Percentiles rank a stretch among this genome's conserved stretches.
These are phyloP conservation scores for Grifola frondosa DNA, from an alignment of 1,284 basidiomycete genomes.

Conservation along the genomic window DNA sequence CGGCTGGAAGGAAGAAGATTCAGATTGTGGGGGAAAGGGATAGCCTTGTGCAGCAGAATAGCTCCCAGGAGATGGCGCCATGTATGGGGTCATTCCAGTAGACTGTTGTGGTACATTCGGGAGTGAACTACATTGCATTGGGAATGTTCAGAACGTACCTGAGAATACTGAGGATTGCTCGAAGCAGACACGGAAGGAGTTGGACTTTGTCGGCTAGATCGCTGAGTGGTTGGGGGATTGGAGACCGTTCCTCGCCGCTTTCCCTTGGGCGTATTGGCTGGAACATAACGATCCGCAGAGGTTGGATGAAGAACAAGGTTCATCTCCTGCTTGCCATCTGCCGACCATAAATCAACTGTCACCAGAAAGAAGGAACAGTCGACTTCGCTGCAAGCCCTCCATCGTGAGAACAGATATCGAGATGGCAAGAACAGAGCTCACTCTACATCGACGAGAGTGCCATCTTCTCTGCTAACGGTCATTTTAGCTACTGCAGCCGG, in stretches of 20 bases:
- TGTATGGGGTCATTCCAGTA: constrained; percentile 36
- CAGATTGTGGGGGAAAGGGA: constrained; percentile 35
- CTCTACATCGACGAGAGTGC: constrained; percentile 74
- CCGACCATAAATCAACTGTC: constrained; percentile 86
- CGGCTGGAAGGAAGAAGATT: constrained; percentile 32
- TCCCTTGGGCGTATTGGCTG: constrained; percentile 53
- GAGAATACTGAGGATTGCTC: constrained; percentile 21
- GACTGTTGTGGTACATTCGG: constrained; percentile 23
- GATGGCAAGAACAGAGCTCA: constrained; percentile 39
- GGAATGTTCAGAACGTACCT: constrained; percentile 21
- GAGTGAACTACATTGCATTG: not conserved
- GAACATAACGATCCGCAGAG: constrained; percentile 67
- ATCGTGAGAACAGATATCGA: constrained; percentile 17
- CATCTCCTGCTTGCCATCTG: constrained; percentile 75
- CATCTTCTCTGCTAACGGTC: constrained; percentile 67
- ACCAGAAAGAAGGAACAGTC: constrained; percentile 86
- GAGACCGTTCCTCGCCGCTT: constrained; percentile 38
- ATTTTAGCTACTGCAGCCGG: constrained; percentile 87
- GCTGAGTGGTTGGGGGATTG: constrained; percentile 20
- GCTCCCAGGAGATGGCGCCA: constrained; percentile 37
- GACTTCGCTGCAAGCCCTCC: constrained; percentile 57
- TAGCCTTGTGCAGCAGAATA: constrained; percentile 46
- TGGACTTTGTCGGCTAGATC: constrained; percentile 25
- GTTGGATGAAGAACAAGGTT: constrained; percentile 87
- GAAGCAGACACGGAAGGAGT: constrained; percentile 17